phyloP scores from a whole-genome alignment of 2,329 filamentous ascomycete species.

The Penicillium italicum region DNA sequence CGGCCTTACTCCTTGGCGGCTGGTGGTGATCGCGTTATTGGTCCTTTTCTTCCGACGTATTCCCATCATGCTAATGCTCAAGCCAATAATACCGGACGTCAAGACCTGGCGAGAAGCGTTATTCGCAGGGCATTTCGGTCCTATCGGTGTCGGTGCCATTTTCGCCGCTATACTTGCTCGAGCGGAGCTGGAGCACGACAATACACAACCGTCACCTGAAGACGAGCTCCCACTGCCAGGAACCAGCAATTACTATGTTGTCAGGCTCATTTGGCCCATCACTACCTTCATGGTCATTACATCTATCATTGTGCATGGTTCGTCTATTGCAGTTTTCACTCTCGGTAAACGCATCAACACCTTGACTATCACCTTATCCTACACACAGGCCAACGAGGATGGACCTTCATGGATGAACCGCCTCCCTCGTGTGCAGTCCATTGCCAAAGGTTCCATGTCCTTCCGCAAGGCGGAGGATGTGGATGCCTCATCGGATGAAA shows the following conservation, averaged over 20 bases:
- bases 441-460: constrained; percentile 77
- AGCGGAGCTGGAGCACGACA: constrained; percentile 78
- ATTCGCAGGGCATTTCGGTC: constrained; percentile 95
- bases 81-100: constrained; percentile 90
- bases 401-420: constrained; percentile 94
- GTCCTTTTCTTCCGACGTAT: constrained; percentile 95
- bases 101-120: constrained; percentile 97
- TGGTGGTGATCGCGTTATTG: constrained; percentile 89
- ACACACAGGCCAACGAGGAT: constrained; percentile 84
- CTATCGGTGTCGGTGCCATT: constrained; percentile 93
- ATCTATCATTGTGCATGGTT: constrained; percentile 93
- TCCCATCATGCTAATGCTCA: constrained; percentile 86
- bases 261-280: constrained; percentile 91
- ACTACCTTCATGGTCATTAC: constrained; percentile 89
- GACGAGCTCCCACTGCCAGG: constrained; percentile 53
- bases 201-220: constrained; percentile 67
- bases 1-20: constrained; percentile 78
- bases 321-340: constrained; percentile 96
- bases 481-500: constrained; percentile 58
- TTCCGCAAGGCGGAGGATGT: constrained; percentile 64
- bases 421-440: constrained; percentile 75
- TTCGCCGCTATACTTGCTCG: constrained; percentile 91
- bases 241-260: constrained; percentile 64
- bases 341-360: constrained; percentile 98
- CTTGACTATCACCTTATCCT: constrained; percentile 89